These are phyloP conservation scores for Tricholoma sp. DNA, from an alignment of 768 basidiomycete genomes.

Conservation along the genomic window DNA sequence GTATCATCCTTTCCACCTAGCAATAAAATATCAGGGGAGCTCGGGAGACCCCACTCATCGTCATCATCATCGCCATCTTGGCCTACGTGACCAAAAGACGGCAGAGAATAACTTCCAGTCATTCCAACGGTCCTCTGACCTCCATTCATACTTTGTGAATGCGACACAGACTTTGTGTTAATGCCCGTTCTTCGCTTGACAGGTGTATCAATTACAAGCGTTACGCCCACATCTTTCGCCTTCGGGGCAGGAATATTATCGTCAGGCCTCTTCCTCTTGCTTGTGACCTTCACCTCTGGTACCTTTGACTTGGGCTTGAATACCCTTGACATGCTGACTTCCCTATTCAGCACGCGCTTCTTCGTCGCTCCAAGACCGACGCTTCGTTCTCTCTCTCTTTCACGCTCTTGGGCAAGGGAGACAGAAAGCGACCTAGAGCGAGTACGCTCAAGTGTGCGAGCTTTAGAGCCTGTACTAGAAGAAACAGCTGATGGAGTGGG, in stretches of 20 bases:
- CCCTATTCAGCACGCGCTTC: conserved; percentile 56
- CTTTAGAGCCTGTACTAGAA: conserved; percentile 1
- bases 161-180: neutral
- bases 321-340: conserved; percentile 72
- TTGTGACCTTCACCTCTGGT: conserved; percentile 12
- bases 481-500: conserved; percentile 19
- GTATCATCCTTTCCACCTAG: conserved; percentile 14
- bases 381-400: conserved; percentile 32
- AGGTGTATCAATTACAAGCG: conserved; percentile 55
- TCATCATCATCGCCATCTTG: conserved; percentile 26
- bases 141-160: conserved; percentile 10
- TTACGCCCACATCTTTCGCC: conserved; percentile 28
- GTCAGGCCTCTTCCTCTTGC: conserved; percentile 15
- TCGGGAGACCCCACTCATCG: conserved; percentile 37
- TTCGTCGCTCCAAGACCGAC: conserved; percentile 30
- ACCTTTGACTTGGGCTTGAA: conserved; percentile 48
- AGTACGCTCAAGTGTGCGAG: conserved; percentile 27
- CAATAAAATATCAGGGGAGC: conserved; percentile 38
- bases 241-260: conserved; percentile 7
- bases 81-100: neutral
- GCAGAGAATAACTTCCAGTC: conserved; percentile 5
- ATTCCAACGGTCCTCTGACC: conserved; percentile 5
- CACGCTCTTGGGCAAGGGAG: conserved; percentile 62
- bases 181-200: conserved; percentile 18
- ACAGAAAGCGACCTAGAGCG: conserved; percentile 63